Conservation (phyloP, 2,329 filamentous ascomycete genomes). For the Fusarium sarcochroum region DNA sequence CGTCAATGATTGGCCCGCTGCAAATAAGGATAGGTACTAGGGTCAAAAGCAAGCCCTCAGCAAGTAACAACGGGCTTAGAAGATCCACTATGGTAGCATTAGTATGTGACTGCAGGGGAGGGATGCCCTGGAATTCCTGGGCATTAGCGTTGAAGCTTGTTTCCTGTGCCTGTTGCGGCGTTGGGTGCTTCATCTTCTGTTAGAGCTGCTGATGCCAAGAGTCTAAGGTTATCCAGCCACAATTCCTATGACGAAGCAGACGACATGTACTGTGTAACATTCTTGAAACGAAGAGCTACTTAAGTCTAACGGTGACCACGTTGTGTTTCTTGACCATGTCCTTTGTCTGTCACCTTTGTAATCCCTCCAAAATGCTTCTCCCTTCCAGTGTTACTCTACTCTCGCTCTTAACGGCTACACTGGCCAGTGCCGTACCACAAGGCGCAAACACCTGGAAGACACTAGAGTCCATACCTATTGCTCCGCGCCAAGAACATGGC, state of each 20-base stretch:
- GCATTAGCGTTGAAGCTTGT: slow-evolving; percentile 13
- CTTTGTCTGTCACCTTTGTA: not conserved
- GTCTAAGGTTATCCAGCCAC: slow-evolving; percentile 21
- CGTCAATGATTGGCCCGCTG: too few species aligned
- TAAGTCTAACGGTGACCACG: slow-evolving; percentile 10
- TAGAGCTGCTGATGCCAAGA: slow-evolving; percentile 30
- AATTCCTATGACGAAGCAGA: slow-evolving; percentile 22
- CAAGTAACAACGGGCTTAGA: too few species aligned
- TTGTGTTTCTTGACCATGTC: not conserved
- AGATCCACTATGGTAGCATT: too few species aligned
- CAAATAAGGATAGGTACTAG: too few species aligned
- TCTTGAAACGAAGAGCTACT: slow-evolving; percentile 2
- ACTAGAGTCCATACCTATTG: slow-evolving; percentile 42
- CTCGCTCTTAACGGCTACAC: slow-evolving; percentile 6
- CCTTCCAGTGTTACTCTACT: not conserved
- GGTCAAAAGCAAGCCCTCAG: too few species aligned
- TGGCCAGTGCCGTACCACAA: slow-evolving; percentile 20
- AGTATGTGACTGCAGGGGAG: not conserved
- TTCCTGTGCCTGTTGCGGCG: slow-evolving; percentile 16
- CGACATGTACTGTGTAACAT: not conserved
- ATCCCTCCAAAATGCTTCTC: slow-evolving; percentile 11
- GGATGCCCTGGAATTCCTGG: not conserved
- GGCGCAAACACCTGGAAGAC: slow-evolving; percentile 39
- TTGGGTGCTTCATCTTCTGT: slow-evolving; percentile 30
- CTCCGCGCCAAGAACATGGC: slow-evolving; percentile 49